These are phyloP conservation scores for Diutina mesorugosa DNA, from an alignment of 1,139 yeast species.

Conservation along the genomic window DNA sequence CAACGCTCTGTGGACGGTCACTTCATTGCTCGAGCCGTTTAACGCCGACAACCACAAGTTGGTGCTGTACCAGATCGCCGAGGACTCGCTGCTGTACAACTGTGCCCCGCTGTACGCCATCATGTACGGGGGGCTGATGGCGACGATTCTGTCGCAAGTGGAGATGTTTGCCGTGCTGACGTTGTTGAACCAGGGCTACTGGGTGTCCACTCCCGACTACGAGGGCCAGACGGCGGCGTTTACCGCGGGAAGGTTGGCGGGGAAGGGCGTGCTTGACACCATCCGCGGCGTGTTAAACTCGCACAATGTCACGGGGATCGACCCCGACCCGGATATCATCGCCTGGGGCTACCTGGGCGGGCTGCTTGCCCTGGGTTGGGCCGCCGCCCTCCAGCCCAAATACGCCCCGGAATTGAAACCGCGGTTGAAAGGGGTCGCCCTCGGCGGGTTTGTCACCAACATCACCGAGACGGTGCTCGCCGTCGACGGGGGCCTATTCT, in stretches of 20 bases:
- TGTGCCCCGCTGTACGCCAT: constrained; percentile 8
- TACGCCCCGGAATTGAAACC: not conserved
- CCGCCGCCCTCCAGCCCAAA: not conserved
- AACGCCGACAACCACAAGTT: constrained; percentile 6
- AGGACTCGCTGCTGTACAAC: constrained; percentile 6
- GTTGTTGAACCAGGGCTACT: constrained; percentile 6
- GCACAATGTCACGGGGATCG: constrained; percentile 6
- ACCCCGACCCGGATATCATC: constrained; percentile 7
- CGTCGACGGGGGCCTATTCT: constrained; percentile 13
- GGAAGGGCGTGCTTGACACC: constrained; percentile 7
- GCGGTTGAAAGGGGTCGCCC: not conserved
- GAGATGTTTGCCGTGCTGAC: constrained; percentile 5
- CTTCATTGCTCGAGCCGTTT: constrained; percentile 7
- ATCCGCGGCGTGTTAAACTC: constrained; percentile 7
- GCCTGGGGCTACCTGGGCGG: constrained; percentile 11
- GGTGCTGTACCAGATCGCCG: constrained; percentile 6
- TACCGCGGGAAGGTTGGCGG: constrained; percentile 6
- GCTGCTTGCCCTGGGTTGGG: constrained; percentile 3
- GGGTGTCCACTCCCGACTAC: constrained; percentile 7
- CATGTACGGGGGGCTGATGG: constrained; percentile 4
- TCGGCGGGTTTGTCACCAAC: constrained; percentile 21
- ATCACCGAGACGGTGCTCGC: constrained; percentile 11
- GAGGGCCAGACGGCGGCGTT: constrained; percentile 8
- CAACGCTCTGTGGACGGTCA: constrained; percentile 5
- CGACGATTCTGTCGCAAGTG: constrained; percentile 4